Conservation (phyloP, 148 eudicot genomes). For the Diospyros lotus region DNA sequence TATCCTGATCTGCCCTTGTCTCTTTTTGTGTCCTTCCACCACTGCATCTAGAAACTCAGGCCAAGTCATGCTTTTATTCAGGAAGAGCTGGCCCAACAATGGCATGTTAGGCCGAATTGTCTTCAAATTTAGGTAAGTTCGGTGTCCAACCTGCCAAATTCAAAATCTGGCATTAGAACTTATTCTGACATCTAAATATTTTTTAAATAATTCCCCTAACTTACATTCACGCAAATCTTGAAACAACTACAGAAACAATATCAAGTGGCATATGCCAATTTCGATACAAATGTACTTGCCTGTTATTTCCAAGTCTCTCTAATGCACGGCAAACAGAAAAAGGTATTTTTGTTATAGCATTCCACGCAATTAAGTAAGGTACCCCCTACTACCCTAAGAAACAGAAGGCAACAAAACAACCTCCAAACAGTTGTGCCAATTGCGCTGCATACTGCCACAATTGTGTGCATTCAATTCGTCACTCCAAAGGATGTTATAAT, state of each 20-base stretch:
- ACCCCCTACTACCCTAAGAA: neutral
- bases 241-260: neutral
- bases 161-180: slow-evolving; percentile 10
- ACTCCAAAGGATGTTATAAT: neutral
- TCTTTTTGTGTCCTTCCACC: slow-evolving; percentile 69
- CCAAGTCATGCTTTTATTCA: slow-evolving; percentile 92
- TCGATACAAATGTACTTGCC: slow-evolving; percentile 1
- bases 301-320: neutral
- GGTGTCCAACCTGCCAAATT: slow-evolving; percentile 74
- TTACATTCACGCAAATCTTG: neutral
- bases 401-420: neutral
- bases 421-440: neutral
- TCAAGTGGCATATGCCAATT: neutral
- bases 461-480: neutral
- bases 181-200: slow-evolving; percentile 5
- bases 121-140: slow-evolving; percentile 71
- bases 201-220: neutral
- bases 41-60: slow-evolving; percentile 68
- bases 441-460: neutral
- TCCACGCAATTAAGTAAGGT: too few species aligned
- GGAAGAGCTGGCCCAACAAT: slow-evolving; percentile 70
- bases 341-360: neutral
- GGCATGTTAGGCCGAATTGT: slow-evolving; percentile 92
- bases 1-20: slow-evolving; percentile 76
- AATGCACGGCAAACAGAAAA: neutral